Conservation (phyloP, 2,329 filamentous ascomycete genomes). For the Whalleya microplaca region DNA sequence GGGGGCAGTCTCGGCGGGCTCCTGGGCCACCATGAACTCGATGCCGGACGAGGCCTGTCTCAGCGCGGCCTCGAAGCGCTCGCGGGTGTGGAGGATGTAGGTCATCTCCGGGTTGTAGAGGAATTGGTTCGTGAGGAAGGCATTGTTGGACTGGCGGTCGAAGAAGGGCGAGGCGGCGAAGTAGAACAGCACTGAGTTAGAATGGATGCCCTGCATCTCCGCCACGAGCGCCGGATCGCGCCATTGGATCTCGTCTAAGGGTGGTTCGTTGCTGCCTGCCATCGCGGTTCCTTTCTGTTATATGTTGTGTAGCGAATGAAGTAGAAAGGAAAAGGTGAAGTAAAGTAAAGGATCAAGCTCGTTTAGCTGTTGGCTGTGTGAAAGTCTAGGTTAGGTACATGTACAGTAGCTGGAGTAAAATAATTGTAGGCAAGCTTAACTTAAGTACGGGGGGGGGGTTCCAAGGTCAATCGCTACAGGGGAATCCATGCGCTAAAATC, state of each 20-base stretch:
- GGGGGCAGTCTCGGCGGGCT: conserved; percentile 64
- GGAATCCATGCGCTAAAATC: background rate
- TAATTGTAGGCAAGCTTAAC: background rate
- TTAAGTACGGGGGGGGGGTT: conserved; percentile 4
- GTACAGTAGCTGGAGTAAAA: background rate
- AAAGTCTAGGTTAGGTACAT: background rate
- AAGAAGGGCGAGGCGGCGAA: conserved; percentile 71
- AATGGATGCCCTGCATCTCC: conserved; percentile 63
- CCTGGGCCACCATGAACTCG: conserved; percentile 68
- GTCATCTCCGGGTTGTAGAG: conserved; percentile 63
- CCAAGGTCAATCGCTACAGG: conserved; percentile 12
- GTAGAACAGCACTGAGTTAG: conserved; percentile 68
- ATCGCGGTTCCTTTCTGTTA: conserved; percentile 13
- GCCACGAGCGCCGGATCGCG: conserved; percentile 53
- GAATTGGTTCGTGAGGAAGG: conserved; percentile 64
- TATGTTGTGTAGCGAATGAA: background rate
- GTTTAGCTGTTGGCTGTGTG: background rate
- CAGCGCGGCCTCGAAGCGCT: conserved; percentile 65
- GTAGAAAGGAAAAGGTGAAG: background rate
- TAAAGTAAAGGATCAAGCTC: background rate
- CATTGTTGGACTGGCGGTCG: conserved; percentile 70
- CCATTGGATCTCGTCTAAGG: conserved; percentile 72
- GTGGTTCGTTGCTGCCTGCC: conserved; percentile 36
- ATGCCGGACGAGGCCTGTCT: conserved; percentile 68
- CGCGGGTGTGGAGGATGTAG: conserved; percentile 61